Evolutionary conservation across 768 basidiomycete genomes (phyloP), one percentile per base, ranked within the genome.

Genomic region (Boletales sp.): DNA sequence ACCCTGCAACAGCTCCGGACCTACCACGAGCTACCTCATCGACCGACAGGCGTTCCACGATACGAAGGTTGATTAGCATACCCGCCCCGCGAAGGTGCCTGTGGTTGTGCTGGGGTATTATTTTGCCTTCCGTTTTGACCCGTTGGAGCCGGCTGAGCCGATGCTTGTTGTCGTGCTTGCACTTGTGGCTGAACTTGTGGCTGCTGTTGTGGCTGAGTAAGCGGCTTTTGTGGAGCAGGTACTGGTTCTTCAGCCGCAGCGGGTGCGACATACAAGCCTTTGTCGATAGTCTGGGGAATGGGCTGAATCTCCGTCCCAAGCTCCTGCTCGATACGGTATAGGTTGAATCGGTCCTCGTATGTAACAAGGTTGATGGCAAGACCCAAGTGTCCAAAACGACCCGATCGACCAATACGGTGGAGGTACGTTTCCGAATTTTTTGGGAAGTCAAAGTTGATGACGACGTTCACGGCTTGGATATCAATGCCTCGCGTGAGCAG

Each of bases 381-480:
- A 62, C 95, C 95, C 57, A 98, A 73, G 69, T 99, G 95, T 48
- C 96, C 95, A 65, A 96, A 99, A 45, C 95, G 89, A 48, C 95
- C 96, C 4, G 92, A 94, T 54, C 95, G 93, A 65, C 96, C 95
- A 64, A 98, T 98, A 57, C 95, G 88, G 70, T 99, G 95, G 18
- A 99, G 84, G 72, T 99, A 99, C 4, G 95, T 97, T 71, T 99
- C 96, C 53, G 92, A 90, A 68, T 94, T 97, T 80, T 97, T 96
- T 53, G 95, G 95, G 72, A 98, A 96, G 69, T 99, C 95, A 65
- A 99, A 99, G 74, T 97, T 98, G 80, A 99, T 97, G 64, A 99
- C 95, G 68, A 98, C 96, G 72, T 99, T 99, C 55, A 99, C 95
- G 51, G 95, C 96, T 74, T 97, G 96, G 67, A 99, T 99, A 71